Conservation (phyloP, 2,329 filamentous ascomycete genomes). For the Colletotrichum filicis region DNA sequence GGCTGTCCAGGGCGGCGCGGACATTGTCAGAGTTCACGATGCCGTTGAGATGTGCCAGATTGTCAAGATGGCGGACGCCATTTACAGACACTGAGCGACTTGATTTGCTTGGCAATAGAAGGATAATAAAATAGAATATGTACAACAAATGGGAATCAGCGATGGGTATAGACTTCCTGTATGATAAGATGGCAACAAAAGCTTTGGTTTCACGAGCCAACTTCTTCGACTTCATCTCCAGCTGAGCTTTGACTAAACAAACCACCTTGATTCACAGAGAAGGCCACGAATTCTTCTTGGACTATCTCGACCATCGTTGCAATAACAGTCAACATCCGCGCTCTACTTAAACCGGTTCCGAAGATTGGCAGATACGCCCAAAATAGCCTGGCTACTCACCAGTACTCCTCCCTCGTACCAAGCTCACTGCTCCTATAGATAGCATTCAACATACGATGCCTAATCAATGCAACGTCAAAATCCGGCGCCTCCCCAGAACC, state of each 20-base stretch:
- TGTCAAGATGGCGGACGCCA: conserved; percentile 90
- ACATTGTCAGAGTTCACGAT: conserved; percentile 94
- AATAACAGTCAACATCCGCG: background rate
- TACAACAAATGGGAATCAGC: background rate
- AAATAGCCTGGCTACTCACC: background rate
- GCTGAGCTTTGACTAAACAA: background rate
- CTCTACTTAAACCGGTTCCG: background rate
- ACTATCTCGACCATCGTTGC: background rate
- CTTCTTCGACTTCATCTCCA: background rate
- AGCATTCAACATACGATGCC: background rate
- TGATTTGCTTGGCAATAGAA: background rate
- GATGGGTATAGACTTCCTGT: background rate
- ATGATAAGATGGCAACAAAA: conserved; percentile 4
- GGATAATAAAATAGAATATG: background rate
- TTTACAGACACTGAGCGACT: conserved; percentile 70
- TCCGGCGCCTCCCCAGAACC: background rate
- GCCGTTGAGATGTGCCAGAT: conserved; percentile 87
- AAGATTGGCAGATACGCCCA: background rate
- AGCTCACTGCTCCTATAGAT: background rate
- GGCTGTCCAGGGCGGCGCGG: conserved; percentile 86
- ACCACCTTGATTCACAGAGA: background rate
- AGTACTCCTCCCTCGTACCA: background rate
- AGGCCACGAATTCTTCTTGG: background rate
- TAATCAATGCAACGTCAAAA: background rate
- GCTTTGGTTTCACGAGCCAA: background rate